A percentile compares a stretch with the other conserved stretches of the same genome.
These are phyloP conservation scores for Lathyrus sativus DNA, from an alignment of 306 rosid genomes.

Conservation along the genomic window DNA sequence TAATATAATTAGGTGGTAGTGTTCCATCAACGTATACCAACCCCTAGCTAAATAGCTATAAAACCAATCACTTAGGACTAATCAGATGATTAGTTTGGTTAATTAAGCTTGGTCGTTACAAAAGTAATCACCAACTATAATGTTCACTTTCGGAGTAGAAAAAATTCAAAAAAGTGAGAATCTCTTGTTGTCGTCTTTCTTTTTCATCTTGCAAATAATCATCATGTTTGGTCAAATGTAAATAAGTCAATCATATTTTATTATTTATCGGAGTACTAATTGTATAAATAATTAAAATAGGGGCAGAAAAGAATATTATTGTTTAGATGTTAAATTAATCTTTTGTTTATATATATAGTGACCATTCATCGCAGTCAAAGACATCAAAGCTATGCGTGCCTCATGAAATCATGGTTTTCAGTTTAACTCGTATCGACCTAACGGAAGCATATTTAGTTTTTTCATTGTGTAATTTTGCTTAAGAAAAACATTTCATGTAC, in stretches of 20 bases:
- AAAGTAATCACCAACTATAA: slow-evolving; percentile 35
- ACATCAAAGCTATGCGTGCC: neutral
- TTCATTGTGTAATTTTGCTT: neutral
- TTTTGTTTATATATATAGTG: neutral
- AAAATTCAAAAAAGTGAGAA: slow-evolving; percentile 34
- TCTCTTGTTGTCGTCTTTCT: neutral
- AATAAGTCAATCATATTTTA: slow-evolving; percentile 1
- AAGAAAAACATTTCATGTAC: too few species aligned
- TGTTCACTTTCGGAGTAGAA: slow-evolving; percentile 3
- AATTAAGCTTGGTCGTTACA: slow-evolving; percentile 18
- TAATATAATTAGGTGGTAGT: slow-evolving; percentile 25
- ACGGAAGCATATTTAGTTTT: neutral
- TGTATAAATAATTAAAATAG: neutral
- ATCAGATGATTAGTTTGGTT: slow-evolving; percentile 5
- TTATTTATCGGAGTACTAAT: neutral
- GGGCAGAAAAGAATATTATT: slow-evolving; percentile 8
- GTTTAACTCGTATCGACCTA: neutral
- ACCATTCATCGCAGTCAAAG: neutral
- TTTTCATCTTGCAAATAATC: slow-evolving; percentile 10
- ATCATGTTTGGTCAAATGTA: slow-evolving; percentile 28
- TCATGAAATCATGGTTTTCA: neutral
- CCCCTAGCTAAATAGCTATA: slow-evolving; percentile 1
- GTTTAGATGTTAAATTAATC: neutral
- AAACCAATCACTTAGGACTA: neutral
- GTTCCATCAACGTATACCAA: slow-evolving; percentile 39